Evolutionary conservation across 306 rosid genomes (phyloP), one percentile per base, ranked within the genome.

Genomic region (Pachyrhizus erosus): DNA sequence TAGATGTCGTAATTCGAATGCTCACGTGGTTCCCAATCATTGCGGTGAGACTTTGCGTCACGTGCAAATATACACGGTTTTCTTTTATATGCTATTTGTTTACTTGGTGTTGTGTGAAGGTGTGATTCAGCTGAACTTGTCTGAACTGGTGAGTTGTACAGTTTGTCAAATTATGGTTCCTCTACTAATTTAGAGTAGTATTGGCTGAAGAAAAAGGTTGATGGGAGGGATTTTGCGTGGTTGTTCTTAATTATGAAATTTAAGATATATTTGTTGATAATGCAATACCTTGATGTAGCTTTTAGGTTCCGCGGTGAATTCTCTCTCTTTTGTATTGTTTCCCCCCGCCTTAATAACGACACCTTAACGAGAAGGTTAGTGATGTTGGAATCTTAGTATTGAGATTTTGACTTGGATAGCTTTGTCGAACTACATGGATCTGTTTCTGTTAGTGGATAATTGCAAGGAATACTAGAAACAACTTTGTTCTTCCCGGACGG

Each of bases 21-120:
- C 80, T 82, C 95, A 92, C 37, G 95, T 89, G 18, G 90, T 91
- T 80, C 97, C 97, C 13, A 91, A 42, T 84, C 97, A 92, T 79
- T 92, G 95, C 54, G 97, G 97, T 93, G 87, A 87, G 92, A 34
- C 54, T 48, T 14, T 34, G 27, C 10, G 15, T 71, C 15, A 23
- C 15, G 27, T 55, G 34, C n/a, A 58, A 11, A 10, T 24, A 58
- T 58, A 4, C 65, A 10, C 11, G 33, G 2, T 10, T 9, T 20
- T 24, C 26, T 49, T 39, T 0, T 45, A 3, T 45, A 3, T 77
- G 37, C n/a, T 21, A 33, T 24, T 37, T 29, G 60, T 49, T 69
- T 5, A 2, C 20, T 70, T 61, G 60, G n/a, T 61, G 62, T 60
- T 70, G 66, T 29, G 17, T n/a, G 18, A n/a, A 7, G 15, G 54